These are phyloP conservation scores for Rhizopogon parksii DNA, from an alignment of 1,284 basidiomycete species.

Conservation along the genomic window DNA sequence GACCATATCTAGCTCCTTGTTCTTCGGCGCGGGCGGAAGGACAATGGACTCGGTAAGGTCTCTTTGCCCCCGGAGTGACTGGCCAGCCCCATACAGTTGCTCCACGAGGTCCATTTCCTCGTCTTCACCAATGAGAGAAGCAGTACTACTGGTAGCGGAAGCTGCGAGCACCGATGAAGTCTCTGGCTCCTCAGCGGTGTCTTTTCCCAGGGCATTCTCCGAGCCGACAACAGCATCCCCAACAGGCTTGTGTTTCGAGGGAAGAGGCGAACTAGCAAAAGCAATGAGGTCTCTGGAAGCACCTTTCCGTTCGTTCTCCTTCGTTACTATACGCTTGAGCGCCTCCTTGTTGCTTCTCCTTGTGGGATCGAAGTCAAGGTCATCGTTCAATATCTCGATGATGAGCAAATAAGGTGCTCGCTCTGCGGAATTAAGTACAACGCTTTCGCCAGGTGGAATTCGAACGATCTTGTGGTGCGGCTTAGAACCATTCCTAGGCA, in stretches of 20 bases:
- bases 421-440: conserved; percentile 97
- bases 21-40: conserved; percentile 76
- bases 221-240: conserved; percentile 18
- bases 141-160: conserved; percentile 21
- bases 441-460: conserved; percentile 96
- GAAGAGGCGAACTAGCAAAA: conserved; percentile 29
- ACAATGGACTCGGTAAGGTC: conserved; percentile 79
- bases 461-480: conserved; percentile 94
- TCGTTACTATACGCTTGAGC: conserved; percentile 75
- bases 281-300: conserved; percentile 46
- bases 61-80: conserved; percentile 61
- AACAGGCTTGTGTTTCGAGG: not conserved
- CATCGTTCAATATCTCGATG: conserved; percentile 86
- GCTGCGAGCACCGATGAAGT: conserved; percentile 17
- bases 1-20: conserved; percentile 79
- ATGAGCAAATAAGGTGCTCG: conserved; percentile 91
- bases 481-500: conserved; percentile 36
- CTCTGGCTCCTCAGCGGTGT: conserved; percentile 19
- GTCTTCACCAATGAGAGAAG: conserved; percentile 37
- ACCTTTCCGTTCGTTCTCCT: conserved; percentile 58
- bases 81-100: conserved; percentile 79
- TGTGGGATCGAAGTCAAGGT: conserved; percentile 90
- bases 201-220: conserved; percentile 24
- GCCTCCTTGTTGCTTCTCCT: conserved; percentile 83
- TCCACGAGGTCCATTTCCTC: conserved; percentile 95